Evolutionary conservation across 352 stramenopile species (phyloP).

Genomic region (Elongisporangium anandrum): DNA sequence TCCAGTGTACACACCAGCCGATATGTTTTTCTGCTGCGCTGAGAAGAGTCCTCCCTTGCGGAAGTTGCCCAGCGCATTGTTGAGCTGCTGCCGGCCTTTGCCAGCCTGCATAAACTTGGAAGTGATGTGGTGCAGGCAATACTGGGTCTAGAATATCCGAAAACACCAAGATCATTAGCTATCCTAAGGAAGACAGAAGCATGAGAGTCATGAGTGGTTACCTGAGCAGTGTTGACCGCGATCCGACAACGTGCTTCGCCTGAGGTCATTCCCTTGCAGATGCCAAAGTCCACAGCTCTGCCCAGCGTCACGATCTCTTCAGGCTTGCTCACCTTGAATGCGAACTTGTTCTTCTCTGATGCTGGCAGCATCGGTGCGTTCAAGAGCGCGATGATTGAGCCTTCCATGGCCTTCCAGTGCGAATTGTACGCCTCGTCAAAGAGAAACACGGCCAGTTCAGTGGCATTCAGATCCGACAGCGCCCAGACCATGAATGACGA

Average conservation of each 20-base stretch:
- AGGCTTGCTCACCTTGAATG: conserved; percentile 60
- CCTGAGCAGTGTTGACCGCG: conserved; percentile 70
- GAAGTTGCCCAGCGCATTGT: conserved; percentile 59
- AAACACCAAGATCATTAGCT: neutral
- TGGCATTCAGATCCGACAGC: conserved; percentile 62
- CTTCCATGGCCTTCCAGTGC: conserved; percentile 65
- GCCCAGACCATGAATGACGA: conserved; percentile 80
- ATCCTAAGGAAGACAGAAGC: conserved; percentile 1
- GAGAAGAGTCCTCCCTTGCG: conserved; percentile 58
- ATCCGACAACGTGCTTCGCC: conserved; percentile 61
- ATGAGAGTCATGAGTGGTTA: conserved; percentile 8
- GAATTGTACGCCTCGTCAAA: conserved; percentile 63
- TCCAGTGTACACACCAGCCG: conserved; percentile 60
- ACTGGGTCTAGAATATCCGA: conserved; percentile 40
- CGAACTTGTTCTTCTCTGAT: conserved; percentile 73
- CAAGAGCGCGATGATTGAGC: conserved; percentile 60
- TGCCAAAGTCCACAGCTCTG: conserved; percentile 61
- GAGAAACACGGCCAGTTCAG: conserved; percentile 70
- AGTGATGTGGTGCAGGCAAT: conserved; percentile 75
- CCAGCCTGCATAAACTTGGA: conserved; percentile 68
- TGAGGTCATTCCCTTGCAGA: conserved; percentile 68
- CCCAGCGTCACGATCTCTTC: conserved; percentile 65
- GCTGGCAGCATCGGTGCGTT: conserved; percentile 63
- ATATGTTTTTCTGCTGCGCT: conserved; percentile 69
- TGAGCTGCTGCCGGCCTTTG: conserved; percentile 69